Base-by-base conservation (phyloP, 345 rosid species). In the Raphanus sativus region DNA sequence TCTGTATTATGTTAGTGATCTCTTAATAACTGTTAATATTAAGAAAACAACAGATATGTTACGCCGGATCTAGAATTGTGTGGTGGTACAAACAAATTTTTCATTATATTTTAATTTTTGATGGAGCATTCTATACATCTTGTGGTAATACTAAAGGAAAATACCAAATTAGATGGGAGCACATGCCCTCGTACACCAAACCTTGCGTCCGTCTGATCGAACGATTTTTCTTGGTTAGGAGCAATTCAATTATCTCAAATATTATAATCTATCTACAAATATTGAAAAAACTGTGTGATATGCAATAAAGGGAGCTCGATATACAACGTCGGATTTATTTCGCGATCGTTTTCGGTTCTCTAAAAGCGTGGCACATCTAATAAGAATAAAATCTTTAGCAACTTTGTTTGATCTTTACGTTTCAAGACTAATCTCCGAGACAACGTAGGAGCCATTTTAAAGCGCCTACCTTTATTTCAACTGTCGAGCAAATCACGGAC, bases 391-490 rank as follows among this genome's bases (percentile, higher is more conserved):
- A 62, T 50, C 62, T 70, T 64, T 62, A 25, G 10, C 70, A 54
- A 38, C 76, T 77, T 70, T 77, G 66, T 54, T 62, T 77, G 70
- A 64, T 77, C 80, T 70, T 38, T 77, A 70, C 75, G 80, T 70
- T 70, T 69, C 74, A 67, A 67, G 21, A 42, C 34, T 34, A 24
- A 15, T 69, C 56, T 34, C 64, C 21, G 12, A 62, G 26, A 64
- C 28, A 65, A 70, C 16, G 25, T 48, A 61, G 5, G 36, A 61
- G 10, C 25, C 68, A 36, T 12, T 38, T 64, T 42, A 17, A 10
- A 17, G 40, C 11, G 38, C 40, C 24, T 30, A 30, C 12, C 65
- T 29, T 61, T 29, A n/a, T 2, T 30, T 62, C 42, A 30, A 24
- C 3, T 62, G 66, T 30, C n/a, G 40, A 62, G 21, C 40, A 30